A percentile compares a stretch with the other conserved stretches of the same genome.
Evolutionary conservation across 73 alveolate species (phyloP).

Genomic region (Effrenium voratum): DNA sequence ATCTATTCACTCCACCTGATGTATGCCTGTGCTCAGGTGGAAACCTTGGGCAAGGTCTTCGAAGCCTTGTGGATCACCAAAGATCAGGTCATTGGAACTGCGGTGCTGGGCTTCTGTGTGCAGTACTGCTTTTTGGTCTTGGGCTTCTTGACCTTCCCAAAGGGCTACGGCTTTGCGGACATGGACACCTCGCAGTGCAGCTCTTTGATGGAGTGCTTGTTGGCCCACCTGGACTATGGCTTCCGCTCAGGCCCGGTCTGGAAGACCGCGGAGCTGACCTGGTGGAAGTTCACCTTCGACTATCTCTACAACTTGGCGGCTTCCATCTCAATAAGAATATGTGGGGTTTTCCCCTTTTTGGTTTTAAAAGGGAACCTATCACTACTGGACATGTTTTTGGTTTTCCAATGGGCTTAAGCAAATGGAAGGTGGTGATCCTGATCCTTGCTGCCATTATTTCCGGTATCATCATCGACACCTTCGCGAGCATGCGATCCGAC

Average conservation of each 20-base stretch:
- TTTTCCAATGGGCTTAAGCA: too few species aligned
- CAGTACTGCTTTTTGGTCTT: constrained; percentile 82
- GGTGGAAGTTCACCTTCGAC: constrained; percentile 84
- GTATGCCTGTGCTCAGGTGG: constrained; percentile 55
- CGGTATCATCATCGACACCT: constrained; percentile 87
- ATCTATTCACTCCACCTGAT: neutral
- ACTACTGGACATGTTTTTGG: too few species aligned
- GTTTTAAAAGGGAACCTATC: too few species aligned
- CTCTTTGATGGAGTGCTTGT: constrained; percentile 80
- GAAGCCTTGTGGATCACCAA: constrained; percentile 87
- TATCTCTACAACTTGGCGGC: constrained; percentile 70
- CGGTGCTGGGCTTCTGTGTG: constrained; percentile 69
- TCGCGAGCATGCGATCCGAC: constrained; percentile 71
- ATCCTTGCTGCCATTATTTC: constrained; percentile 80
- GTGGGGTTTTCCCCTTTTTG: too few species aligned
- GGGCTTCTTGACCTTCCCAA: constrained; percentile 67
- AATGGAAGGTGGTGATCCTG: constrained; percentile 80
- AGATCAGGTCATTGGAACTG: constrained; percentile 61
- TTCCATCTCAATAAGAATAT: too few species aligned
- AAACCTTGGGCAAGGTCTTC: constrained; percentile 57
- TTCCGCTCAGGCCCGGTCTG: constrained; percentile 89
- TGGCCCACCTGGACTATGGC: constrained; percentile 88
- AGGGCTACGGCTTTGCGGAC: constrained; percentile 83
- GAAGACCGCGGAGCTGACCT: constrained; percentile 48
- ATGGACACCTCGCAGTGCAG: constrained; percentile 81